Percentiles rank a stretch among this genome's conserved stretches.
These are phyloP conservation scores for Paramecium octaurelia DNA, from an alignment of 73 alveolate species.

Conservation along the genomic window DNA sequence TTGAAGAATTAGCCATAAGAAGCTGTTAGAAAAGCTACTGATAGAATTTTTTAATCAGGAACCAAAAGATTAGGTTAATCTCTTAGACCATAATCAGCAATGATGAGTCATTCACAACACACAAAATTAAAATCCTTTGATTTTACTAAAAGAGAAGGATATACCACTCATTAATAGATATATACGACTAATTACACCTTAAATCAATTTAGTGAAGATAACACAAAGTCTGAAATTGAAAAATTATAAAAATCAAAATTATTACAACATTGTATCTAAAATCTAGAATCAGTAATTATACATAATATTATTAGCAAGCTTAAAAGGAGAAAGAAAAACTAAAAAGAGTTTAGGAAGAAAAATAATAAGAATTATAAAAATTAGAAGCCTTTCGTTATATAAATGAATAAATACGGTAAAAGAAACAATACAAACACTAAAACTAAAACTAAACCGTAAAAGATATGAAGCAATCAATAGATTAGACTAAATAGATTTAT, in stretches of 20 bases:
- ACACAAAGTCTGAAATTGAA: background rate
- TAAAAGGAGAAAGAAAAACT: background rate
- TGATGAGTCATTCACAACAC: background rate
- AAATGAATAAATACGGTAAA: background rate
- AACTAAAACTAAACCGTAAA: background rate
- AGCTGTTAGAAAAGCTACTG: background rate
- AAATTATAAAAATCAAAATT: background rate
- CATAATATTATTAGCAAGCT: background rate
- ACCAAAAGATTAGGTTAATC: background rate
- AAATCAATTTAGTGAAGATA: background rate
- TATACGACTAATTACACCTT: background rate
- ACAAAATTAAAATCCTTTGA: background rate
- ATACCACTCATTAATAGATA: background rate
- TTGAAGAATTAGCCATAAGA: background rate
- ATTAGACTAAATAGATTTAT: background rate
- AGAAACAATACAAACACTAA: background rate
- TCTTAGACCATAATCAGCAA: slow-evolving; percentile 11
- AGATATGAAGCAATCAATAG: background rate
- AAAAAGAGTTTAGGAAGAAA: background rate
- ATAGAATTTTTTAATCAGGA: background rate
- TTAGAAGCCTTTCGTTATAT: background rate
- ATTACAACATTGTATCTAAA: background rate
- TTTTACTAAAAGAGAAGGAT: background rate
- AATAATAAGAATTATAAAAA: background rate
- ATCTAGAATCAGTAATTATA: background rate